Conservation (phyloP, 202 grass and related monocot genomes). For the Schoenoplectus tabernaemontani region DNA sequence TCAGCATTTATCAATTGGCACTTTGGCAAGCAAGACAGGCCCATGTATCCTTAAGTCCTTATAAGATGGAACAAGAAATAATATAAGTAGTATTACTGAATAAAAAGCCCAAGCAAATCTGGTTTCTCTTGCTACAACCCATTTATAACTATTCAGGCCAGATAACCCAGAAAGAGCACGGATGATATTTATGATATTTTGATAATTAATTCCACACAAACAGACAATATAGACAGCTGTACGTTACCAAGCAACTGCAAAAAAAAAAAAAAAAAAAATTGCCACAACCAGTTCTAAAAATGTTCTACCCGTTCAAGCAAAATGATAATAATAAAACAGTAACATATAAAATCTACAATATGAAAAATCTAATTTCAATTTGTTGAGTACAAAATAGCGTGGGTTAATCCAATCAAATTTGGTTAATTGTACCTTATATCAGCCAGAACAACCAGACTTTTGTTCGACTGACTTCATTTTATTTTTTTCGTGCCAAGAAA, state of each 20-base stretch:
- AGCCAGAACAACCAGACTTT: not conserved
- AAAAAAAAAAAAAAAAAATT: no score
- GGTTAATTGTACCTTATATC: not conserved
- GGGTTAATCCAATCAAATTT: not conserved
- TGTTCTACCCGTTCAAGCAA: no score
- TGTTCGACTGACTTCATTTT: not conserved
- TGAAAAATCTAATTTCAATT: no score
- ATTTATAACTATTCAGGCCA: not conserved
- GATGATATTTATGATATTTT: no score
- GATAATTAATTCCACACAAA: not conserved
- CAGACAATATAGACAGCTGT: no score
- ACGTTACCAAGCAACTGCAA: no score
- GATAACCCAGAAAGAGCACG: no score
- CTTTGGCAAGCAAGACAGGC: not conserved
- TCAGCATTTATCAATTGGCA: not conserved
- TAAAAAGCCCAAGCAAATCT: not conserved
- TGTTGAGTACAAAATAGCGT: not conserved
- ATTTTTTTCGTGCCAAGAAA: not conserved
- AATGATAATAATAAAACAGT: no score
- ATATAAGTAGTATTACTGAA: no score
- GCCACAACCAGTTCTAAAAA: not conserved
- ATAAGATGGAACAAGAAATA: not conserved
- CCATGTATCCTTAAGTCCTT: not conserved
- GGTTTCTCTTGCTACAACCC: not conserved
- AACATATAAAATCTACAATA: no score